These are phyloP conservation scores for Colletotrichum scovillei DNA, from an alignment of 2,329 filamentous ascomycete genomes.

Conservation along the genomic window DNA sequence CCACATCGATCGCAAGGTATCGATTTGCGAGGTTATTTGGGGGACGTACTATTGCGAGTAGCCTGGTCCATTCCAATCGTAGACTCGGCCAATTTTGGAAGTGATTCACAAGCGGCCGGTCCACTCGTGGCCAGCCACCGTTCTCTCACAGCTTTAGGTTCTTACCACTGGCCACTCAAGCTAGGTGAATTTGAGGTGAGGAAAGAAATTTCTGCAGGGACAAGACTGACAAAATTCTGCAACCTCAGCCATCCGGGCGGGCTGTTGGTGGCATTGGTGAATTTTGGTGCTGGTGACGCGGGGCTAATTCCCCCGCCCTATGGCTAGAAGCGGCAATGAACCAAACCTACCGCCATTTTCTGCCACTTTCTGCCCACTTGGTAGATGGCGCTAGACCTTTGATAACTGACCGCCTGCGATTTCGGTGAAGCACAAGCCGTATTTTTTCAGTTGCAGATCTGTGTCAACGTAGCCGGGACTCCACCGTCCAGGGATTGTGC, in stretches of 20 bases:
- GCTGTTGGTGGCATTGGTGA: not conserved
- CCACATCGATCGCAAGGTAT: not conserved
- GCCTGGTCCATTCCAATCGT: slow-evolving; percentile 3
- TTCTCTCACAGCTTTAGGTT: not conserved
- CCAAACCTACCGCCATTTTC: slow-evolving; percentile 5
- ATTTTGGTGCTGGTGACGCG: slow-evolving; percentile 1
- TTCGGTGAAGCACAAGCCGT: slow-evolving; percentile 9
- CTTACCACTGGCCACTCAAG: not conserved
- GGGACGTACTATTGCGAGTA: not conserved
- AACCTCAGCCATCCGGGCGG: not conserved
- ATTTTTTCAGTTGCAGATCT: slow-evolving; percentile 28
- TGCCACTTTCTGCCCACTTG: slow-evolving; percentile 19
- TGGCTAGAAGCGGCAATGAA: slow-evolving; percentile 33
- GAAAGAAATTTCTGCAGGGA: slow-evolving; percentile 32
- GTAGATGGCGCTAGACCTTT: slow-evolving; percentile 4
- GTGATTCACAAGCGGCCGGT: not conserved
- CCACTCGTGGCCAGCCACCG: slow-evolving; percentile 11
- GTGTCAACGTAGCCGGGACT: slow-evolving; percentile 20
- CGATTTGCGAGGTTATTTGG: not conserved
- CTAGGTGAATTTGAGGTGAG: slow-evolving; percentile 4
- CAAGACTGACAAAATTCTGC: slow-evolving; percentile 29
- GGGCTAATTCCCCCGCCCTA: slow-evolving; percentile 17
- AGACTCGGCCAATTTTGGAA: not conserved
- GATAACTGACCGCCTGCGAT: slow-evolving; percentile 17
- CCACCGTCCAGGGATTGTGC: slow-evolving; percentile 25